Percentiles rank a stretch among this genome's conserved stretches.
Conservation (phyloP, 352 stramenopile species). For the Albugo candida region DNA sequence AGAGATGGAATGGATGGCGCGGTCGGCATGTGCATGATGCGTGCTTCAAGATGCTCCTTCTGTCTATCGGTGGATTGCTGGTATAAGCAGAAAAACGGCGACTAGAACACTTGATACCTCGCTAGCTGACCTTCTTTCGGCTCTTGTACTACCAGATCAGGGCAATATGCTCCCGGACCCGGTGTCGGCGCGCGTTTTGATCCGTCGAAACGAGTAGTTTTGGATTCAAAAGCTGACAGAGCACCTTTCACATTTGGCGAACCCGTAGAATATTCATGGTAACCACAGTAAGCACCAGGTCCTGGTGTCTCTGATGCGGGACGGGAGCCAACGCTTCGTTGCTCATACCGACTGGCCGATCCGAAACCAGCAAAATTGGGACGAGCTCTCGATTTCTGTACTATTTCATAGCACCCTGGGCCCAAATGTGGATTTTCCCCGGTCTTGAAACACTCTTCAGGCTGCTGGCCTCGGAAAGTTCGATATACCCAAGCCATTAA, state of each 20-base stretch:
- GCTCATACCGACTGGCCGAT: conserved; percentile 23
- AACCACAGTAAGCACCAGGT: conserved; percentile 32
- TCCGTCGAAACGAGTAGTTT: background rate
- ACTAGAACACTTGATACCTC: no score
- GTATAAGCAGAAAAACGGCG: conserved; percentile 2
- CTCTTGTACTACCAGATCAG: conserved; percentile 5
- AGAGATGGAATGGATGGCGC: conserved; percentile 52
- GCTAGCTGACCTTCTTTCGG: conserved; percentile 11
- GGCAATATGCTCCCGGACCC: background rate
- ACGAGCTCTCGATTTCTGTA: conserved; percentile 13
- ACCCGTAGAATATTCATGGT: conserved; percentile 18
- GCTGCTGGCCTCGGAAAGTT: conserved; percentile 29
- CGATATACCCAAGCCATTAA: conserved; percentile 58
- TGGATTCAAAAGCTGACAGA: background rate
- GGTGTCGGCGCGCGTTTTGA: background rate
- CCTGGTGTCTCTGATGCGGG: conserved; percentile 22
- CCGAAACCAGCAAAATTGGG: conserved; percentile 43
- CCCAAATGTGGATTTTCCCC: conserved; percentile 17
- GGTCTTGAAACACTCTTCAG: conserved; percentile 13
- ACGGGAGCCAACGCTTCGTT: conserved; percentile 13
- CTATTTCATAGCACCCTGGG: conserved; percentile 41
- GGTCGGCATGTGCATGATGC: conserved; percentile 23
- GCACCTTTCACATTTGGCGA: conserved; percentile 15
- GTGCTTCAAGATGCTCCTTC: conserved; percentile 30
- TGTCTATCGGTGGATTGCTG: conserved; percentile 13